A percentile compares a stretch with the other conserved stretches of the same genome.
Conservation (phyloP, 305 asterid species). For the Fraxinus greggii region DNA sequence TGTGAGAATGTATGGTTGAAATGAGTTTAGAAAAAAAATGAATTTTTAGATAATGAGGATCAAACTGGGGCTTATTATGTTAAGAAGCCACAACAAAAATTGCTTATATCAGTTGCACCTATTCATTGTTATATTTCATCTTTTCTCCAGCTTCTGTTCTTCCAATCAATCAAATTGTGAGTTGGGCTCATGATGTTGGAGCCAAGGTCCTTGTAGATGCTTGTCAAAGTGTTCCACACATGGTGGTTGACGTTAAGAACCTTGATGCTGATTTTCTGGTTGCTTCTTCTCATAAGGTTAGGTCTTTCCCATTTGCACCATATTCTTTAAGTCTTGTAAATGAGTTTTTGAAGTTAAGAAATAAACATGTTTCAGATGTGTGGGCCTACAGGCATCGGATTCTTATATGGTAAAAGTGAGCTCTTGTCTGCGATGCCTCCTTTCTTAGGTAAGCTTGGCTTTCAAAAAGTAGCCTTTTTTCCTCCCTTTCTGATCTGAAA, state of each 20-base stretch:
- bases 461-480: neutral
- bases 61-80: neutral
- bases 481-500: conserved; percentile 12
- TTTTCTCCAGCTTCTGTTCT: conserved; percentile 65
- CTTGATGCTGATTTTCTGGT: conserved; percentile 87
- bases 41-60: neutral
- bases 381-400: conserved; percentile 99
- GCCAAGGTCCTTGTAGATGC: conserved; percentile 98
- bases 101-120: neutral
- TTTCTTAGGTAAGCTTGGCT: conserved; percentile 65
- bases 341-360: conserved; percentile 44
- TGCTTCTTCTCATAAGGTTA: conserved; percentile 98
- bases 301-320: conserved; percentile 32
- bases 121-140: neutral
- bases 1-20: neutral
- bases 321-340: conserved; percentile 23
- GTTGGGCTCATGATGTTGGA: conserved; percentile 93
- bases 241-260: conserved; percentile 80
- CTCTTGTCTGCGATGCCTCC: conserved; percentile 87
- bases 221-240: conserved; percentile 99
- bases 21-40: neutral
- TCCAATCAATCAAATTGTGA: conserved; percentile 74
- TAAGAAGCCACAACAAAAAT: neutral
- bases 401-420: conserved; percentile 86
- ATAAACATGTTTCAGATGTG: conserved; percentile 97